These are phyloP conservation scores for Rutstroemia sydowiana DNA, from an alignment of 2,329 filamentous ascomycete genomes.

Conservation along the genomic window DNA sequence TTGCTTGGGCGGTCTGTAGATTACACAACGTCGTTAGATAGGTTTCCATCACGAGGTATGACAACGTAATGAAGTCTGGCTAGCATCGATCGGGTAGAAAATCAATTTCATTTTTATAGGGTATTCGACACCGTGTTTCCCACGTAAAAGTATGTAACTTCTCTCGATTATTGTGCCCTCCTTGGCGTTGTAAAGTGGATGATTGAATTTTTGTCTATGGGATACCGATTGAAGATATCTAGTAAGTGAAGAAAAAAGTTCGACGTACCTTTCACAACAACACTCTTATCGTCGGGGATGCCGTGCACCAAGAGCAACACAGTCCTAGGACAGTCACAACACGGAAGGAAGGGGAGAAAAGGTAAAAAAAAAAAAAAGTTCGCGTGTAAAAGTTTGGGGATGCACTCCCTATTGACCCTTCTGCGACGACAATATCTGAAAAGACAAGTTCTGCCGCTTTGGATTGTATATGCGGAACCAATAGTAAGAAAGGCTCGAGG, in stretches of 20 bases:
- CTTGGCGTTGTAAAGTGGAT: slow-evolving; percentile 12
- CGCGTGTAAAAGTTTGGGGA: neutral
- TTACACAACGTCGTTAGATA: slow-evolving; percentile 23
- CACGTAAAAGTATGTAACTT: neutral
- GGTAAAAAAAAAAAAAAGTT: neutral
- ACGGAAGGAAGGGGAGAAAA: slow-evolving; percentile 5
- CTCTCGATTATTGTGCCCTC: slow-evolving; percentile 1
- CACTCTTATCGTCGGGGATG: slow-evolving; percentile 17
- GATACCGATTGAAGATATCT: slow-evolving; percentile 1
- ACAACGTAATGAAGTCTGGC: slow-evolving; percentile 2
- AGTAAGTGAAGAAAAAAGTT: neutral
- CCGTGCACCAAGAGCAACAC: slow-evolving; percentile 20
- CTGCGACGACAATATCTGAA: slow-evolving; percentile 12
- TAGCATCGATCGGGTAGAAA: slow-evolving; percentile 7
- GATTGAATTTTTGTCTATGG: slow-evolving; percentile 6
- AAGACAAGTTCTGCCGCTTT: slow-evolving; percentile 10
- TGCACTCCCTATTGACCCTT: slow-evolving; percentile 4
- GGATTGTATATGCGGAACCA: slow-evolving; percentile 7
- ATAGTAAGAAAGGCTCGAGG: slow-evolving; percentile 4
- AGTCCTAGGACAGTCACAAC: slow-evolving; percentile 19
- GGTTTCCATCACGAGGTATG: slow-evolving; percentile 9
- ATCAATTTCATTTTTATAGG: slow-evolving; percentile 1
- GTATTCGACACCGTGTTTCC: slow-evolving; percentile 5
- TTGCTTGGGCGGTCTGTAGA: slow-evolving; percentile 20
- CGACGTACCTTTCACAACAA: slow-evolving; percentile 16